Evolutionary conservation across 257 asterid species (phyloP).

Genomic region (Solanum etuberosum): DNA sequence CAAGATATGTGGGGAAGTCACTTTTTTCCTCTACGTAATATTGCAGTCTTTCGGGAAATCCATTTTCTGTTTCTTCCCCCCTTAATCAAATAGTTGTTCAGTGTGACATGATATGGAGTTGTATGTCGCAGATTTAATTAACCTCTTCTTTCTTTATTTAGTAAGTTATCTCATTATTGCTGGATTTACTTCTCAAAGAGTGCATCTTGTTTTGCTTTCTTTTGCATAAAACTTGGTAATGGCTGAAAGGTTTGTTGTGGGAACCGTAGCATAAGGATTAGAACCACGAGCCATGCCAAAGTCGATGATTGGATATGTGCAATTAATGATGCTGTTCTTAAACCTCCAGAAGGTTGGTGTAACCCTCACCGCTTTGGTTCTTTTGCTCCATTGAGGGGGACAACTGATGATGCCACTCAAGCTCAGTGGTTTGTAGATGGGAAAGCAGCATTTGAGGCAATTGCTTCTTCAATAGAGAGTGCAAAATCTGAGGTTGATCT

Average conservation of each 20-base stretch:
- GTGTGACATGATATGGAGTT: neutral
- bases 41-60: neutral
- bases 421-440: constrained; percentile 98
- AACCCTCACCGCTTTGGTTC: constrained; percentile 74
- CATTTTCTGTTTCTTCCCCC: neutral
- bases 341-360: constrained; percentile 68
- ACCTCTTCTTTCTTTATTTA: neutral
- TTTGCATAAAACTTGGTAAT: constrained; percentile 2
- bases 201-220: neutral
- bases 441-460: constrained; percentile 82
- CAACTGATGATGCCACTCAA: constrained; percentile 68
- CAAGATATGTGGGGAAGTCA: neutral
- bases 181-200: neutral
- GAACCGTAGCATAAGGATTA: constrained; percentile 47
- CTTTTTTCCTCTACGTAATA: neutral
- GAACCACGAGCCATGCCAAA: constrained; percentile 53
- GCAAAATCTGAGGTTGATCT: constrained; percentile 76
- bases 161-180: neutral
- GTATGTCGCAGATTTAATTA: neutral
- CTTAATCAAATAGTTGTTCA: neutral
- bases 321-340: constrained; percentile 55
- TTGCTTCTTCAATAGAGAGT: constrained; percentile 67
- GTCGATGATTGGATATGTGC: constrained; percentile 65
- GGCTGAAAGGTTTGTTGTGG: constrained; percentile 59
- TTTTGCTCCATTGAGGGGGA: constrained; percentile 79